These are phyloP conservation scores for Dendrobium huoshanense DNA, from an alignment of 106 monocot species.

Conservation along the genomic window DNA sequence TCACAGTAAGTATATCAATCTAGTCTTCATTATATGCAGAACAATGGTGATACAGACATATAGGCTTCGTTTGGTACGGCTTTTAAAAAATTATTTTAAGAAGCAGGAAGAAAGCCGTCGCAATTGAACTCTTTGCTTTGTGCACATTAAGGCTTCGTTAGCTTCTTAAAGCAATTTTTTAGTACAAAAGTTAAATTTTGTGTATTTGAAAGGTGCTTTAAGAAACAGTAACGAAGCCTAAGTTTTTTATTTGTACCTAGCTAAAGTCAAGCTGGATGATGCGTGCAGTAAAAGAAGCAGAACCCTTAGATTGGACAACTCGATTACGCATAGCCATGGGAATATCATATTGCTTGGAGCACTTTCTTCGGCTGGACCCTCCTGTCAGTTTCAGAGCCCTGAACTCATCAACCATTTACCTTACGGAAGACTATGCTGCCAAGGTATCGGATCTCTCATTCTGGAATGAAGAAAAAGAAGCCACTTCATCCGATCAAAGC, in stretches of 20 bases:
- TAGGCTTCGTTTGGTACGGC: too few relatives aligned
- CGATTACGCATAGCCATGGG: constrained; percentile 60
- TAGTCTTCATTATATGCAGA: background rate
- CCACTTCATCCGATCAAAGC: background rate
- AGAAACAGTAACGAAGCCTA: too few relatives aligned
- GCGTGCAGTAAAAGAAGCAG: constrained; percentile 53
- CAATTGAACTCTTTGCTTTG: too few relatives aligned
- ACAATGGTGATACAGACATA: background rate
- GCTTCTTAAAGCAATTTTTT: too few relatives aligned
- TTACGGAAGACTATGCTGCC: constrained; percentile 67
- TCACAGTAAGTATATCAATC: constrained; percentile 50
- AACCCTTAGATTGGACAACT: constrained; percentile 50
- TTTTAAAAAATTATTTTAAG: too few relatives aligned
- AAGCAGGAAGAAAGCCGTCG: too few relatives aligned
- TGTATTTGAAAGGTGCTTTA: too few relatives aligned
- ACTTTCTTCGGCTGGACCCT: constrained; percentile 52
- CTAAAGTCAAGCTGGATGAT: background rate
- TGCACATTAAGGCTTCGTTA: background rate
- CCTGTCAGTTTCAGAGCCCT: constrained; percentile 35
- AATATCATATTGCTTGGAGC: constrained; percentile 55
- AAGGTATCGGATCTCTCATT: constrained; percentile 53
- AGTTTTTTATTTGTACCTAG: too few relatives aligned
- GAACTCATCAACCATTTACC: constrained; percentile 46
- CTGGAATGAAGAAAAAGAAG: constrained; percentile 25
- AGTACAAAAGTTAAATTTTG: too few relatives aligned